Evolutionary conservation across 331 rosid genomes (phyloP).

Genomic region (Acacia pycnantha): DNA sequence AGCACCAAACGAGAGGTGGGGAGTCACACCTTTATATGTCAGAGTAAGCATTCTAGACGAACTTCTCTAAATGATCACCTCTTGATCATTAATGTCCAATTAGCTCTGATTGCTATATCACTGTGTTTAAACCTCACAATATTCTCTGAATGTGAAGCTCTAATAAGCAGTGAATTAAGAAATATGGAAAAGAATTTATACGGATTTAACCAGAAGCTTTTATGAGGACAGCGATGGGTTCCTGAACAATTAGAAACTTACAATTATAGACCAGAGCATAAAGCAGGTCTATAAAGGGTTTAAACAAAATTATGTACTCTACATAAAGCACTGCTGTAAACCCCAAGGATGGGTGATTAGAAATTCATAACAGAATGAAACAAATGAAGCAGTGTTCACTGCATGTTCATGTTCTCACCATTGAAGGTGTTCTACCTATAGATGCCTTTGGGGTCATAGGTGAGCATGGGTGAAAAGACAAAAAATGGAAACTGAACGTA

Average conservation of each 20-base stretch:
- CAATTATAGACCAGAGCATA: neutral
- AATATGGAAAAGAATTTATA: constrained; percentile 1
- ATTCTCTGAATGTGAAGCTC: constrained; percentile 39
- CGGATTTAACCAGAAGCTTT: neutral
- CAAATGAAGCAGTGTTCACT: neutral
- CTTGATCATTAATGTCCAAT: constrained; percentile 32
- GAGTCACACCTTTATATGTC: constrained; percentile 29
- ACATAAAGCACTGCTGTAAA: neutral
- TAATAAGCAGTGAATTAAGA: constrained; percentile 38
- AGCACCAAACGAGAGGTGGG: neutral
- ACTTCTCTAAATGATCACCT: constrained; percentile 24
- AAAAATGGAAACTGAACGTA: neutral
- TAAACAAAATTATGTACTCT: constrained; percentile 3
- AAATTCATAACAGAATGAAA: neutral
- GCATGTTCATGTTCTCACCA: neutral
- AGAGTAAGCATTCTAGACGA: constrained; percentile 33
- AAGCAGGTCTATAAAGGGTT: neutral
- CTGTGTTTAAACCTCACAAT: constrained; percentile 45
- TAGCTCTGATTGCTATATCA: constrained; percentile 49
- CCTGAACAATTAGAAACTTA: neutral
- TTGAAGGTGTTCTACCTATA: neutral
- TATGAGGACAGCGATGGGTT: neutral
- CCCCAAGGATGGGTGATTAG: neutral
- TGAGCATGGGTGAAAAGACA: neutral
- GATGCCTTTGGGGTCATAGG: neutral